Base-by-base conservation (phyloP, 306 rosid genomes). In the Potentilla sterilis region DNA sequence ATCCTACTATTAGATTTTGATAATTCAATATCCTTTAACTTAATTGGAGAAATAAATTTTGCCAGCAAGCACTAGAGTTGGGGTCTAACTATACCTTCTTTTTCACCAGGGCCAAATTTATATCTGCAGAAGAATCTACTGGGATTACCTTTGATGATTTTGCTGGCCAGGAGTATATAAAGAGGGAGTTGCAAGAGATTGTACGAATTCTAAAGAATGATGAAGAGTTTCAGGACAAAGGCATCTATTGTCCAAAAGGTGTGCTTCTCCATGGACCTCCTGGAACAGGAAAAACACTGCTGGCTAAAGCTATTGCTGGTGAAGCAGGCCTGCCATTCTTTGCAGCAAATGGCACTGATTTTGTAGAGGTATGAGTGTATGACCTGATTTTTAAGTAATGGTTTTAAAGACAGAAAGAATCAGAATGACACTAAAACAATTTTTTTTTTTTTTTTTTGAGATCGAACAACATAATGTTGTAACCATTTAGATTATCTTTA, bases 121-220 rank as follows among this genome's bases (percentile, higher is more conserved):
- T 94, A 86, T 91, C 98, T 54, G 98, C 98, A 47, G 98, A 94
- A 87, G 98, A 94, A 87, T 81, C 95, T 78, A 94, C 98, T 35
- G 98, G 98, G 72, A 82, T 94, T 80, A 88, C 97, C 70, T 94
- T 94, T 83, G 93, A 85, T 74, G 98, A 94, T 87, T 94, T 94
- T 90, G 98, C 98, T 86, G 98, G 98, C 79, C 98, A 94, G 90
- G 98, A 94, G 81, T 94, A 94, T 84, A 94, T 94, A 90, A 94
- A 94, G 87, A 83, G 89, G 78, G 98, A 94, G 83, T 85, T 94
- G 64, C 97, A 90, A 87, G 98, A 94, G 89, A 92, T 94, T 74
- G 98, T 94, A 62, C 88, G 89, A 71, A 90, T 94, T 86, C 83
- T 94, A 75, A 94, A 88, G 75, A 88, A 94, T 77, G 98, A 90